phyloP scores from a whole-genome alignment of 2,329 filamentous ascomycete genomes.

The Aureobasidium musti region DNA sequence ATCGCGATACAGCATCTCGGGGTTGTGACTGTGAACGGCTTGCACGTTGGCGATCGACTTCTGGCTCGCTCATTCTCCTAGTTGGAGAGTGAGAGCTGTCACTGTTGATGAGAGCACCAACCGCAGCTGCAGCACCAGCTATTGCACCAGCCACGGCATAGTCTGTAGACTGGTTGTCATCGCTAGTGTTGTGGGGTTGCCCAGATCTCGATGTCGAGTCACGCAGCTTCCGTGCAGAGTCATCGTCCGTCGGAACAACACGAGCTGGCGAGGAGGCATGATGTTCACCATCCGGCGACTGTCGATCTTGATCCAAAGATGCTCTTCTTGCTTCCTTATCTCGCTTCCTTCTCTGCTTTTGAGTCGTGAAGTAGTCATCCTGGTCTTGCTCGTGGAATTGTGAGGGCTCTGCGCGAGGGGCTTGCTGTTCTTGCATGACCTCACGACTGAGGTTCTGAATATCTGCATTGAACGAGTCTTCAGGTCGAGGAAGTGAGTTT shows the following conservation, averaged over 20 bases:
- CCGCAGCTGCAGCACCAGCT: conserved; percentile 3
- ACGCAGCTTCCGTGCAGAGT: too few relatives aligned
- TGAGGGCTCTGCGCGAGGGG: background rate
- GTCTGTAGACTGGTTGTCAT: background rate
- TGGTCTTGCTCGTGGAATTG: conserved; percentile 21
- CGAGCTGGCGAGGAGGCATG: background rate
- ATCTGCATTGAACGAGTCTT: background rate
- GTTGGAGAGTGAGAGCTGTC: background rate
- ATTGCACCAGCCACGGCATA: background rate
- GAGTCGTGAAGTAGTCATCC: conserved; percentile 30
- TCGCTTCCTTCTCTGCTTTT: conserved; percentile 34
- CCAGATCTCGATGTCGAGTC: background rate
- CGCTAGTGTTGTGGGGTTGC: background rate
- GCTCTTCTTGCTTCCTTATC: conserved; percentile 46
- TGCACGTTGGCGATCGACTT: background rate
- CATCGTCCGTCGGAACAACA: background rate
- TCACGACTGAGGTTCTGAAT: background rate
- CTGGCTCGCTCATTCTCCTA: conserved; percentile 20
- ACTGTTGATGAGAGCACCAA: background rate
- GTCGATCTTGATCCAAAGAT: background rate
- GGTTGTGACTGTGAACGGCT: background rate
- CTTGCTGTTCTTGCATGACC: background rate
- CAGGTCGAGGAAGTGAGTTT: conserved; percentile 35
- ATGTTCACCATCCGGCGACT: background rate
- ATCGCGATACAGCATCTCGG: background rate